Conservation (phyloP, 116 monocot species). For the Zostera marina region DNA sequence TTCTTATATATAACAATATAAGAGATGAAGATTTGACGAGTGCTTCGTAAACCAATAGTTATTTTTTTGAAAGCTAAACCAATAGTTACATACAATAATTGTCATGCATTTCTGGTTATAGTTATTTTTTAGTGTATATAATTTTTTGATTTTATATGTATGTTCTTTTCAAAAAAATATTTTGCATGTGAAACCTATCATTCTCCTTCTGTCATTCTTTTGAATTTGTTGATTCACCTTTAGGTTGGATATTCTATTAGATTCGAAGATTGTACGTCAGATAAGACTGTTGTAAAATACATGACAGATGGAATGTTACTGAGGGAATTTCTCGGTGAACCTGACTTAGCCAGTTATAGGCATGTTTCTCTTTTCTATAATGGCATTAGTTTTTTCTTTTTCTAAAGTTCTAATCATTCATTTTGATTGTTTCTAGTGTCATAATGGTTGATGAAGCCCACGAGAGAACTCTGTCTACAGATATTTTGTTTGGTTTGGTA, state of each 20-base stretch:
- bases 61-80: no score
- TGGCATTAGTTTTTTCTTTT: neutral
- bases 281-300: slow-evolving; percentile 84
- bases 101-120: neutral
- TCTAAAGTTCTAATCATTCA: neutral
- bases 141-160: no score
- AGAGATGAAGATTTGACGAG: no score
- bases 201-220: neutral
- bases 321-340: slow-evolving; percentile 94
- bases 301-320: slow-evolving; percentile 98
- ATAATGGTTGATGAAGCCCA: slow-evolving; percentile 99
- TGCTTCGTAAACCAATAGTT: neutral
- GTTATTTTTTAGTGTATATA: neutral
- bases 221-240: neutral
- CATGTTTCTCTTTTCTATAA: slow-evolving; percentile 7
- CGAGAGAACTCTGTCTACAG: slow-evolving; percentile 90
- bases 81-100: neutral
- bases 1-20: neutral
- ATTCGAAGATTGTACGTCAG: slow-evolving; percentile 98
- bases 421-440: slow-evolving; percentile 31
- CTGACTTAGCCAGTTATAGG: slow-evolving; percentile 93
- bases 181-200: neutral
- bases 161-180: neutral
- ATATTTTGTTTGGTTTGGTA: slow-evolving; percentile 95
- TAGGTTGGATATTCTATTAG: slow-evolving; percentile 97